Conservation (phyloP, 345 rosid genomes). For the Rhizophora apiculata region DNA sequence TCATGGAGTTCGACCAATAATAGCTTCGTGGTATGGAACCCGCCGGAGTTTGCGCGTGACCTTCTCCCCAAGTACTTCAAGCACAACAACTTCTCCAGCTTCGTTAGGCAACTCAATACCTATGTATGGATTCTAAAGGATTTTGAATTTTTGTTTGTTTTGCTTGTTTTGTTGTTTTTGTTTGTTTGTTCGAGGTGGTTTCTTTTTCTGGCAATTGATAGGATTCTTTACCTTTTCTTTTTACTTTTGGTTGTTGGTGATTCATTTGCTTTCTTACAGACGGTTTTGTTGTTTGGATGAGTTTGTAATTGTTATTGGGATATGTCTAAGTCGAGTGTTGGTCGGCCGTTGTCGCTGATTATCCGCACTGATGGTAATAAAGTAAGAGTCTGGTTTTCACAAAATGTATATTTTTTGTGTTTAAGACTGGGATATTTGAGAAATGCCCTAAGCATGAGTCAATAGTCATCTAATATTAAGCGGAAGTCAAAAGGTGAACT, state of each 20-base stretch:
- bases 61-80: conserved; percentile 79
- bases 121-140: conserved; percentile 44
- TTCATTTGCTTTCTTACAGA: background rate
- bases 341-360: too few species aligned
- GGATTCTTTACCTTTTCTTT: background rate
- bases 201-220: too few species aligned
- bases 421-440: too few species aligned
- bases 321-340: too few species aligned
- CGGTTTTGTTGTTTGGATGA: background rate
- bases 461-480: too few species aligned
- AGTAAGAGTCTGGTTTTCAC: too few species aligned
- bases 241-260: background rate
- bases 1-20: conserved; percentile 81
- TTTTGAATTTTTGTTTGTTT: background rate
- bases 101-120: conserved; percentile 85
- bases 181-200: background rate
- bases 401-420: too few species aligned
- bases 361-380: too few species aligned
- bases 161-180: background rate
- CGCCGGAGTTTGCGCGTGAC: conserved; percentile 78
- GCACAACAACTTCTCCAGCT: conserved; percentile 93
- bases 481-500: too few species aligned
- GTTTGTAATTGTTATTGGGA: background rate
- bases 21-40: conserved; percentile 86
- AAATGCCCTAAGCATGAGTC: too few species aligned